Percentiles rank a stretch among this genome's conserved stretches.
Conservation (phyloP, 2,329 filamentous ascomycete genomes). For the Rachicladosporium sp. region DNA sequence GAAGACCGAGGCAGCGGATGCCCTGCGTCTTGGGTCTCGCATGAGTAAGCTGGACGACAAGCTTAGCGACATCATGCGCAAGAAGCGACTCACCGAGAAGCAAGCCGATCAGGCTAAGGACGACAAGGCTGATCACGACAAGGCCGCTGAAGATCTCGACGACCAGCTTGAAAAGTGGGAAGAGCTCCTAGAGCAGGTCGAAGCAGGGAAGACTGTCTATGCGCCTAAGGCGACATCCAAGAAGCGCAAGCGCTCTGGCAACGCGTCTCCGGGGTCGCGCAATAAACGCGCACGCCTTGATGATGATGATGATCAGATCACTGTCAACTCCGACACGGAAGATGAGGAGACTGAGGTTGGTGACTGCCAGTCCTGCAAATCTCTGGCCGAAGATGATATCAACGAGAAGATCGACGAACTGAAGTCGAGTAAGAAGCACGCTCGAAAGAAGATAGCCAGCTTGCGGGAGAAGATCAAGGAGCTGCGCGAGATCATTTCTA, state of each 20-base stretch:
- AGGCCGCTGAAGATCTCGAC: constrained; percentile 25
- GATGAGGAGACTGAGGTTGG: constrained; percentile 15
- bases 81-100: constrained; percentile 11
- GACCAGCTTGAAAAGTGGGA: constrained; percentile 37
- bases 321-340: constrained; percentile 12
- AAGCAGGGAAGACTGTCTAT: constrained; percentile 32
- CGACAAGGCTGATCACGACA: constrained; percentile 22
- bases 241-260: constrained; percentile 33
- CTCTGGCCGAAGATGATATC: constrained; percentile 31
- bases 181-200: constrained; percentile 24
- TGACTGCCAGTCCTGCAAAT: constrained; percentile 18
- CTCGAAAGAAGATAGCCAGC: constrained; percentile 12
- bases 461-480: constrained; percentile 21
- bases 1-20: constrained; percentile 31
- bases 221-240: constrained; percentile 24
- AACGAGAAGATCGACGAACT: constrained; percentile 33
- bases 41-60: constrained; percentile 16
- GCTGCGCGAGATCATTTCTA: constrained; percentile 18
- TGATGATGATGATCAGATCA: too few species aligned
- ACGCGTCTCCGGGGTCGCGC: not conserved
- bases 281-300: not conserved
- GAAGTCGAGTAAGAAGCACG: constrained; percentile 29
- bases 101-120: constrained; percentile 21
- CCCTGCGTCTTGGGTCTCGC: constrained; percentile 25
- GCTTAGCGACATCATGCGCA: constrained; percentile 14